Evolutionary conservation across 139 green algal species (phyloP), one percentile per base, ranked within the genome.

Genomic region (Auxenochlorella pyrenoidosa): DNA sequence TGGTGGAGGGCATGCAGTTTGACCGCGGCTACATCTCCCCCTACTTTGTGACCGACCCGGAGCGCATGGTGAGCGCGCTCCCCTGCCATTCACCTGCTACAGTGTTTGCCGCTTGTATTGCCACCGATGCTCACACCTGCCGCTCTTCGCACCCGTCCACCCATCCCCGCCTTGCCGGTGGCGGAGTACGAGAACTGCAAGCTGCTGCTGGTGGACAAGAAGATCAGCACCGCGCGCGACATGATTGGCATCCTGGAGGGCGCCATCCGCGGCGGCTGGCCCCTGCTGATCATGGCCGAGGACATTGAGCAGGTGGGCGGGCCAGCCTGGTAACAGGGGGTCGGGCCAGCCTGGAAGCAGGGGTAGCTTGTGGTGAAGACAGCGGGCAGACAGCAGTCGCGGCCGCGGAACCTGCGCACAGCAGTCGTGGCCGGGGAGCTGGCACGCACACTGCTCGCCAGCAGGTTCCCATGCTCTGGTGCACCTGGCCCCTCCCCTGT

Each of bases 1-100:
- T 99, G 76, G 97, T 99, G 85, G 98, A 99, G 95, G 98, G 98
- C 93, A 99, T 99, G 98, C 95, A 99, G 94, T 99, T 99, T 91
- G 98, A 99, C 86, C 93, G 98, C 82, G 98, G 98, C 84, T 99
- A 98, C 96, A 98, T 99, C 93, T 98, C 95, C 59, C 98, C 98
- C 73, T 99, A 99, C 95, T 99, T 99, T 88, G 97, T 99, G 60
- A 99, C 98, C 75, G 97, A 99, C 94, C 95, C 96, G 8, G 98
- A 99, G 95, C 96, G 98, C 92, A 99, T 99, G 98, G 95, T 97
- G 72, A 75, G 93, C 18, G 15, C 54, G 4, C 59, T 28, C 0
- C 24, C 2, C 63, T 71, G 18, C 19, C 34, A 32, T 22, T 1
- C 63, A 71, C 63, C 18, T 36, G 63, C 63, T 18, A 34, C 1